phyloP scores from a whole-genome alignment of 2,329 filamentous ascomycete species.

The Aplosporella prunicola region DNA sequence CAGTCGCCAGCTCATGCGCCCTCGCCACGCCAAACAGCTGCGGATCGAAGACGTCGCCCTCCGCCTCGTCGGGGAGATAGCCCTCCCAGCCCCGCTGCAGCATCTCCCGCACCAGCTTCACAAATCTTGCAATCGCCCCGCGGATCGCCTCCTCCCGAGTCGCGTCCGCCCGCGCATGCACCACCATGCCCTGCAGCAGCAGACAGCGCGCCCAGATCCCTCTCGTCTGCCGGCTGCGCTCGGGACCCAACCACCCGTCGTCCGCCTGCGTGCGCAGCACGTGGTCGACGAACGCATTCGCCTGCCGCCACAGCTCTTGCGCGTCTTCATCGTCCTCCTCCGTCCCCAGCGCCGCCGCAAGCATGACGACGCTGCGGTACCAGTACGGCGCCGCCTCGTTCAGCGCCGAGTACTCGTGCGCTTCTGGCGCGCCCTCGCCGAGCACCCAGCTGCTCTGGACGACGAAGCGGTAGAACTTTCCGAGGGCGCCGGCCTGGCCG shows the following conservation, averaged over 20 bases:
- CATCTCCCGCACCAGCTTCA: conserved; percentile 45
- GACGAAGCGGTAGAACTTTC: conserved; percentile 49
- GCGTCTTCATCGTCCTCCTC: conserved; percentile 14
- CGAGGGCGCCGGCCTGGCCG: conserved; percentile 45
- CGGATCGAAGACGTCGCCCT: conserved; percentile 25
- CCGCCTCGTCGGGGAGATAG: conserved; percentile 37
- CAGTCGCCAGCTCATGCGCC: conserved; percentile 35
- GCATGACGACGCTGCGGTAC: conserved; percentile 49
- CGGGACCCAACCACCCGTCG: conserved; percentile 52
- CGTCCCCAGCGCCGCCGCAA: conserved; percentile 44
- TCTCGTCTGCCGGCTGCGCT: conserved; percentile 31
- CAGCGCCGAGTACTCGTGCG: conserved; percentile 42
- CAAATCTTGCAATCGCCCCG: conserved; percentile 41
- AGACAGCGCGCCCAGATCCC: conserved; percentile 47
- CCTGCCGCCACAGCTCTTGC: conserved; percentile 37
- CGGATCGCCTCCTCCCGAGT: conserved; percentile 36
- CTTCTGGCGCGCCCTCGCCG: no score
- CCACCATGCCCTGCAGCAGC: conserved; percentile 42
- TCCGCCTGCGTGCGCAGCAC: conserved; percentile 40
- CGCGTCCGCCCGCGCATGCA: conserved; percentile 41
- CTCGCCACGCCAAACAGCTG: conserved; percentile 10
- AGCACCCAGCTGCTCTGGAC: conserved; percentile 44
- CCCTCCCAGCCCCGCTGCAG: conserved; percentile 44
- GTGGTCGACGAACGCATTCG: conserved; percentile 36
- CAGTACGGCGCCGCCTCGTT: conserved; percentile 50